These are phyloP conservation scores for Penicillium sp. DNA, from an alignment of 2,329 filamentous ascomycete genomes.

Conservation along the genomic window DNA sequence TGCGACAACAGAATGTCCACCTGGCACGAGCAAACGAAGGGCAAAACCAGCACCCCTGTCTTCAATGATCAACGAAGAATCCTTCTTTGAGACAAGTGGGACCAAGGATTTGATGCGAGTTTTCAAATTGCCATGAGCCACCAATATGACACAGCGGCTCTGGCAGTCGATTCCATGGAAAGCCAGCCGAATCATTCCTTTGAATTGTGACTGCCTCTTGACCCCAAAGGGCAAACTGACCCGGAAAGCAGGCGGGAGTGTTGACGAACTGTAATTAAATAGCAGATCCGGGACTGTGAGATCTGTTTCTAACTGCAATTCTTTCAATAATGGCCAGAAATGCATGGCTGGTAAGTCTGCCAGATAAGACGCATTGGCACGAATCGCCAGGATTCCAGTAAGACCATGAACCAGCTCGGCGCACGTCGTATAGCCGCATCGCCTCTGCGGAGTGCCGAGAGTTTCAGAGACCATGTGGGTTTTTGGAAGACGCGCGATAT, in stretches of 20 bases:
- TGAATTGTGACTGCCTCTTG: conserved; percentile 31
- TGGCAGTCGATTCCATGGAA: conserved; percentile 40
- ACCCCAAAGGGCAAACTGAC: conserved; percentile 29
- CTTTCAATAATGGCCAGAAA: conserved; percentile 31
- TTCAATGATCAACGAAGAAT: conserved; percentile 36
- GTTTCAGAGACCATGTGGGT: conserved; percentile 33
- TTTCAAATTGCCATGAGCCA: conserved; percentile 38
- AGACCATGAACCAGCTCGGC: conserved; percentile 37
- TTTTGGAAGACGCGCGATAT: conserved; percentile 21
- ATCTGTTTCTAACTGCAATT: conserved; percentile 31
- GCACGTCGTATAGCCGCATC: conserved; percentile 30
- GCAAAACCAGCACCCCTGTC: conserved; percentile 37
- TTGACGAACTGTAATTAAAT: conserved; percentile 33
- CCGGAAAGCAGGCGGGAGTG: conserved; percentile 33
- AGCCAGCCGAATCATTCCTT: conserved; percentile 37
- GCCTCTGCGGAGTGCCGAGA: conserved; percentile 23
- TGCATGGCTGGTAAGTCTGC: conserved; percentile 29
- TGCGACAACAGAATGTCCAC: conserved; percentile 38
- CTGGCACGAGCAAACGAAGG: conserved; percentile 38
- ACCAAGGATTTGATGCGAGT: conserved; percentile 28
- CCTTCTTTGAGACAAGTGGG: conserved; percentile 27
- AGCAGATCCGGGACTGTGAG: conserved; percentile 38
- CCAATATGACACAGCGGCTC: conserved; percentile 33
- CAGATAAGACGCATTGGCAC: conserved; percentile 39
- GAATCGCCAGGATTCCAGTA: conserved; percentile 39